Base-by-base conservation (phyloP, 441 rosid genomes). In the Croton setiger region DNA sequence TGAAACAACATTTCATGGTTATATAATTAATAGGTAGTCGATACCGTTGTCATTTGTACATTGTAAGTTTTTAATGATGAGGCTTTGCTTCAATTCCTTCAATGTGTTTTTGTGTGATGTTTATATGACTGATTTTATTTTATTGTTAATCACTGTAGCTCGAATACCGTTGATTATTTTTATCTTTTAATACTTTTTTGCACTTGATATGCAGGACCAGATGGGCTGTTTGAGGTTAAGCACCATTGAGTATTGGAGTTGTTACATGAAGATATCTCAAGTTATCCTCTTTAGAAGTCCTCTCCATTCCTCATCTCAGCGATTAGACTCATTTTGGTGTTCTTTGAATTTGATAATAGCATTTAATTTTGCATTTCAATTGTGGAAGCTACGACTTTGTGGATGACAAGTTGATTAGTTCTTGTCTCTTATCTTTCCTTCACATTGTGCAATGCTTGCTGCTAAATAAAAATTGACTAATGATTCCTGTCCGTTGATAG, bases 191-290 rank as follows among this genome's bases (percentile, higher is more conserved):
- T n/a, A n/a, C n/a, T n/a, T 20, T 31, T 41, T 39, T 2, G 41
- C 52, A 5, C 27, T 54, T 72, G 69, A 17, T 76, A 59, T 68
- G 63, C 94, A 94, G 99, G 99, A 75, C 99, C 99, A 1, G 88
- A 94, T 80, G 98, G 99, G 69, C 87, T 94, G 48, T 90, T 94
- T 49, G 98, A 92, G 80, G 51, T 0, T 20, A 83, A 87, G 82
- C 87, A 90, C 77, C 96, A 88, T 76, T 88, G 80, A 75, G 48
- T 51, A 51, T 27, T 37, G 23, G 45, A 15, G 18, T 48, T 5
- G 51, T 53, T 47, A 43, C 52, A 63, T 64, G 48, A 67, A 45
- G 70, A 45, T 33, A 13, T 35, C 21, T 14, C 20, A 62, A 59
- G 14, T 53, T 39, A 20, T 36, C n/a, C n/a, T 47, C 63, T 15